Conservation (phyloP, 1,139 yeast genomes). For the Protomyces pachydermus region DNA sequence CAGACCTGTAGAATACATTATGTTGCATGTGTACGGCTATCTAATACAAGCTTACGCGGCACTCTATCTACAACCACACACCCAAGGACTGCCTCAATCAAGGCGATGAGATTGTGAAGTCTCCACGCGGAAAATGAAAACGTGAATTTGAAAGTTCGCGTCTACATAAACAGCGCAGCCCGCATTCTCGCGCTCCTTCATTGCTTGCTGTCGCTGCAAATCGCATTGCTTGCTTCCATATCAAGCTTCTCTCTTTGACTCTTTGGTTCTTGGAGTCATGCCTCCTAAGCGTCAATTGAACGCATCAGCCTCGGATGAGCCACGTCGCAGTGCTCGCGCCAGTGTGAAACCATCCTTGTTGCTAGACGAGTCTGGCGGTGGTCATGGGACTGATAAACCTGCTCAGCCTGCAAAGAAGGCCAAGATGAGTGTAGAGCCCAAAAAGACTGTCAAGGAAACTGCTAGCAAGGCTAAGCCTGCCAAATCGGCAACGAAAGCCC, state of each 20-base stretch:
- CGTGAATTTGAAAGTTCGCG: too few species aligned
- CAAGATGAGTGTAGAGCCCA: background rate
- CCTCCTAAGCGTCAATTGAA: conserved; percentile 6
- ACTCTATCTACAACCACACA: too few species aligned
- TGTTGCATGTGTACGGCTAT: too few species aligned
- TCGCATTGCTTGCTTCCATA: background rate
- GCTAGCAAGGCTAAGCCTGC: background rate
- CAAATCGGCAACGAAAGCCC: background rate
- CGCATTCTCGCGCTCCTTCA: too few species aligned
- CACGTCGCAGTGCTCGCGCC: conserved; percentile 10
- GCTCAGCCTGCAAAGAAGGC: background rate
- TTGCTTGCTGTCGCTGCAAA: too few species aligned
- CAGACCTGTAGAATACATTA: background rate
- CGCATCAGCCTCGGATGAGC: conserved; percentile 2
- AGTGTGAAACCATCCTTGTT: background rate
- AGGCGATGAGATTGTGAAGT: too few species aligned
- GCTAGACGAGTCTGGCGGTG: background rate
- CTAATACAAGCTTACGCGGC: too few species aligned
- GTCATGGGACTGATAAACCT: background rate
- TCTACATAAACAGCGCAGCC: too few species aligned
- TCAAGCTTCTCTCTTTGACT: background rate
- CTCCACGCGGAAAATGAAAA: too few species aligned
- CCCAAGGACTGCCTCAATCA: too few species aligned
- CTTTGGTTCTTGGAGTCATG: background rate
- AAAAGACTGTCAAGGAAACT: background rate